Conservation (phyloP, 495 filamentous ascomycete species). For the Aspergillus biplanus region DNA sequence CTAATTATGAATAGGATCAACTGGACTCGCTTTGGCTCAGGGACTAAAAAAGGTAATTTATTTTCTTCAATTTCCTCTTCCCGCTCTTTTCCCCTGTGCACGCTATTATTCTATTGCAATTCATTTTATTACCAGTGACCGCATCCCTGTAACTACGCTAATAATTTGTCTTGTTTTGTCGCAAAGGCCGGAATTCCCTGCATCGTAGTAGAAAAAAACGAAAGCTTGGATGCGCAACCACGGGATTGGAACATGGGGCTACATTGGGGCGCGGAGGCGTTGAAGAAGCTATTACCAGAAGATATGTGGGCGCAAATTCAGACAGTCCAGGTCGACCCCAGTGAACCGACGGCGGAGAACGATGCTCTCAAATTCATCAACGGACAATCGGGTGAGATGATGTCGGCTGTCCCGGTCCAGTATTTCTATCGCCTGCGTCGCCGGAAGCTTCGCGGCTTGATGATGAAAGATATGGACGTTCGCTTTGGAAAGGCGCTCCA, state of each 20-base stretch:
- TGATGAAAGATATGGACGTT: conserved; percentile 46
- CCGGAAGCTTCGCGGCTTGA: conserved; percentile 41
- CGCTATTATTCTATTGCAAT: not conserved
- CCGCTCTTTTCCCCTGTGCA: not conserved
- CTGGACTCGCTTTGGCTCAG: conserved; percentile 48
- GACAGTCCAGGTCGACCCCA: conserved; percentile 45
- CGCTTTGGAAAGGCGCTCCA: conserved; percentile 18
- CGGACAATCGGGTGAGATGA: conserved; percentile 49
- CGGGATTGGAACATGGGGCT: conserved; percentile 62
- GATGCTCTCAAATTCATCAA: conserved; percentile 49
- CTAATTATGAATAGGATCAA: conserved; percentile 30
- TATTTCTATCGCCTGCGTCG: conserved; percentile 52
- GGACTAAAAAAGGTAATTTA: conserved; percentile 45
- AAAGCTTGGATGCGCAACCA: conserved; percentile 37
- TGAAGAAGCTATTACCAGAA: conserved; percentile 43
- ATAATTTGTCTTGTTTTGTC: not conserved
- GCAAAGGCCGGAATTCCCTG: conserved; percentile 52
- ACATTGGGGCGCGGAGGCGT: conserved; percentile 54
- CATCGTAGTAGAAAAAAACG: conserved; percentile 52
- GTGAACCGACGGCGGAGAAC: conserved; percentile 32
- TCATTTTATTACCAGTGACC: conserved; percentile 16
- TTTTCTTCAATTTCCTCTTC: not conserved
- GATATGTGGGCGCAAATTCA: conserved; percentile 37
- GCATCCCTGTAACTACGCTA: too few species aligned
- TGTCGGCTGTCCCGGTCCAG: conserved; percentile 38